A percentile compares a stretch with the other conserved stretches of the same genome.
Conservation (phyloP, 73 alveolate genomes). For the Paramecium pentaurelia region DNA sequence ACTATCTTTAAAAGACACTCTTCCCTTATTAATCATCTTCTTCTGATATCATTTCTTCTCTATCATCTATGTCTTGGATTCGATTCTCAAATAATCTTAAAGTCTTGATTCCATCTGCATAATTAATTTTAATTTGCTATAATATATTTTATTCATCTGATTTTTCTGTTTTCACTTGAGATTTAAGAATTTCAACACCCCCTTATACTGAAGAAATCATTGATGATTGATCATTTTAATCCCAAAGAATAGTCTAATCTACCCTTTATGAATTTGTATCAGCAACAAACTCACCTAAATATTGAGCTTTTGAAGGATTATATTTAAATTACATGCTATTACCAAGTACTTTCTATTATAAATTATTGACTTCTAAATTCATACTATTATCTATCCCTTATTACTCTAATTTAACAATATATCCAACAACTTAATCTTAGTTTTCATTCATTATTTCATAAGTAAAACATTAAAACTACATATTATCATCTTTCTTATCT, state of each 20-base stretch:
- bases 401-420: not conserved
- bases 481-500: not conserved
- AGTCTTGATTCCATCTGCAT: slow-evolving; percentile 36
- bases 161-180: not conserved
- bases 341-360: not conserved
- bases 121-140: not conserved
- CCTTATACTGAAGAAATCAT: not conserved
- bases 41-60: slow-evolving; percentile 32
- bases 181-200: not conserved
- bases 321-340: not conserved
- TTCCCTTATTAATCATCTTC: slow-evolving; percentile 2
- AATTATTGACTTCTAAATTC: not conserved
- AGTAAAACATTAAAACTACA: not conserved
- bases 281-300: not conserved
- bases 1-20: slow-evolving; percentile 20
- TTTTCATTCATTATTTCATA: not conserved
- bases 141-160: not conserved
- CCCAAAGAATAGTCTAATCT: slow-evolving; percentile 34
- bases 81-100: slow-evolving; percentile 34
- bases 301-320: not conserved
- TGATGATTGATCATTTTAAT: slow-evolving; percentile 26
- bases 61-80: slow-evolving; percentile 3
- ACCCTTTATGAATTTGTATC: slow-evolving; percentile 29
- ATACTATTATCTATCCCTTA: not conserved
- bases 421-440: not conserved